A percentile compares a stretch with the other conserved stretches of the same genome.
phyloP scores from a whole-genome alignment of 1,139 yeast species.

The Barnettozyma hawaiiensis region DNA sequence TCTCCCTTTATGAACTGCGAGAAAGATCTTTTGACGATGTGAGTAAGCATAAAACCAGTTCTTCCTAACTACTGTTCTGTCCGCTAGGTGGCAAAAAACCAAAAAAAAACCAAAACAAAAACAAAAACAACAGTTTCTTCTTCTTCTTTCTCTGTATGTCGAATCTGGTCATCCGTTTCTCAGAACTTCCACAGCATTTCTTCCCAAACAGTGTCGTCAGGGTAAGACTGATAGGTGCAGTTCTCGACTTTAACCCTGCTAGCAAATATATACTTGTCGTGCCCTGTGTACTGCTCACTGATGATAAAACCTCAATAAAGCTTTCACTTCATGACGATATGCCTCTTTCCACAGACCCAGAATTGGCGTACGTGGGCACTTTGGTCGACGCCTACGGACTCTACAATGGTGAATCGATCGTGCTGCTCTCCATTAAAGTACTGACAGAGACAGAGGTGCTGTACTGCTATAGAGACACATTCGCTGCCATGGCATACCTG shows the following conservation, averaged over 20 bases:
- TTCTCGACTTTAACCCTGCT: conserved; percentile 23
- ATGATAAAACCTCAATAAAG: conserved; percentile 5
- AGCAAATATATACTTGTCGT: conserved; percentile 16
- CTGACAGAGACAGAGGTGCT: conserved; percentile 7
- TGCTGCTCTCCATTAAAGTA: conserved; percentile 11
- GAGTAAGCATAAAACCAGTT: background rate
- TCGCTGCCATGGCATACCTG: conserved; percentile 1
- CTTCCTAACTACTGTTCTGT: no score
- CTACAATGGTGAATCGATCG: conserved; percentile 15
- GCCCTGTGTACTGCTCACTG: conserved; percentile 13
- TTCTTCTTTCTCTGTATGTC: no score
- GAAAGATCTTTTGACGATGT: conserved; percentile 7
- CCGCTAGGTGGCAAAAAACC: no score
- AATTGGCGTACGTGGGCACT: conserved; percentile 19
- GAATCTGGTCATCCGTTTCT: conserved; percentile 16
- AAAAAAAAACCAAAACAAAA: background rate
- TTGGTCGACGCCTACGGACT: conserved; percentile 18
- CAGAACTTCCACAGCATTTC: conserved; percentile 8
- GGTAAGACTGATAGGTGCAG: conserved; percentile 28
- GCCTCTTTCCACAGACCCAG: conserved; percentile 13
- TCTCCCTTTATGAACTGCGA: conserved; percentile 20
- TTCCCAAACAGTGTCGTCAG: conserved; percentile 17
- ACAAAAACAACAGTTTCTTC: background rate
- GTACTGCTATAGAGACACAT: background rate
- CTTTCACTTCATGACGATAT: conserved; percentile 14